These are phyloP conservation scores for Bauhinia variegata DNA, from an alignment of 306 rosid species.

Conservation along the genomic window DNA sequence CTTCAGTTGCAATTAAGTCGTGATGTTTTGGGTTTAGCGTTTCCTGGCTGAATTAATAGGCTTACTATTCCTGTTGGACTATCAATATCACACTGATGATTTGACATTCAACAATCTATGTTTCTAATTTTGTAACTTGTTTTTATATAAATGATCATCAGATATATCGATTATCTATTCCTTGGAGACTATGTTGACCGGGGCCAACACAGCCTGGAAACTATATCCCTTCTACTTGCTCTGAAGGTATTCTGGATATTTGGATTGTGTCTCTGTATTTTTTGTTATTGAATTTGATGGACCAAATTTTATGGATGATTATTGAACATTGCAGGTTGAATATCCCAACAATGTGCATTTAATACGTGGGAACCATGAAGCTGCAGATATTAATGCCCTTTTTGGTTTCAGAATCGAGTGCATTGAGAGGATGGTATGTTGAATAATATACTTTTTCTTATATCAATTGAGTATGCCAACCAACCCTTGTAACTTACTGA, in stretches of 20 bases:
- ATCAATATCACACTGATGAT: neutral
- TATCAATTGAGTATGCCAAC: constrained; percentile 35
- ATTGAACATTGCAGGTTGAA: constrained; percentile 74
- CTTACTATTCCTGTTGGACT: constrained; percentile 12
- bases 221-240: constrained; percentile 86
- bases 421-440: constrained; percentile 89
- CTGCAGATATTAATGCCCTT: constrained; percentile 98
- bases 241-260: constrained; percentile 64
- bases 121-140: constrained; percentile 40
- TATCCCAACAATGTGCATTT: constrained; percentile 86
- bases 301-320: constrained; percentile 14
- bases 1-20: too few species aligned
- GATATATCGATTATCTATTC: constrained; percentile 97
- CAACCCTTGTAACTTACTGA: constrained; percentile 38
- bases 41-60: constrained; percentile 13
- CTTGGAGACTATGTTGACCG: constrained; percentile 98
- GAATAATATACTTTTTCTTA: constrained; percentile 9
- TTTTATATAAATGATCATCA: constrained; percentile 53
- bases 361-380: constrained; percentile 98
- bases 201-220: constrained; percentile 98
- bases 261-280: constrained; percentile 22
- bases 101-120: constrained; percentile 24
- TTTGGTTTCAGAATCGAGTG: constrained; percentile 98
- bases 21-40: neutral
- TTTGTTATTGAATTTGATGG: constrained; percentile 30